Conservation (phyloP, 495 filamentous ascomycete genomes). For the Baudoinia panamericana region DNA sequence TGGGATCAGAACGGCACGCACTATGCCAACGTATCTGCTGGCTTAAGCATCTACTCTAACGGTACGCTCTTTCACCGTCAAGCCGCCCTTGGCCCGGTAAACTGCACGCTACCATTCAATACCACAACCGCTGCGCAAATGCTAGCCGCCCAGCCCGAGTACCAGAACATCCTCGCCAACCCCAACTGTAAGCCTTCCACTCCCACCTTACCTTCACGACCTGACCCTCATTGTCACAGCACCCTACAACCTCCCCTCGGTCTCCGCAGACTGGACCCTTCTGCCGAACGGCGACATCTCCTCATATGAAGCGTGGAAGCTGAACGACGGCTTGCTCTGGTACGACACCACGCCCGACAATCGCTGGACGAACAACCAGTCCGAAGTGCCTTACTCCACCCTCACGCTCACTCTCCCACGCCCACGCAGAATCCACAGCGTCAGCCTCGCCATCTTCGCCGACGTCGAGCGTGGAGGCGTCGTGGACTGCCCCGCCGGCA, state of each 20-base stretch:
- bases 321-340: conserved; percentile 35
- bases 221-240: conserved; percentile 6
- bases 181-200: conserved; percentile 18
- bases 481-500: conserved; percentile 28
- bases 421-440: conserved; percentile 28
- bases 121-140: conserved; percentile 13
- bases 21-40: conserved; percentile 14
- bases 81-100: conserved; percentile 6
- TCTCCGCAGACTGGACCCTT: conserved; percentile 29
- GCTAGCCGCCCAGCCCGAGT: conserved; percentile 23
- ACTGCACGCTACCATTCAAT: conserved; percentile 17
- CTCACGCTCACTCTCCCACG: conserved; percentile 32
- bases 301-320: conserved; percentile 26
- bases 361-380: conserved; percentile 35
- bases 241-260: conserved; percentile 28
- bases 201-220: not conserved
- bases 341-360: conserved; percentile 35
- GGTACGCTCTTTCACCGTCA: conserved; percentile 24
- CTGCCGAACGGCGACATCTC: conserved; percentile 21
- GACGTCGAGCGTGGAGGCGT: conserved; percentile 30
- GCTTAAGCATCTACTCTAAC: conserved; percentile 32
- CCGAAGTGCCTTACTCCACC: conserved; percentile 27
- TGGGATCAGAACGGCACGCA: conserved; percentile 32
- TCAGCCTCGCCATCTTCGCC: conserved; percentile 31
- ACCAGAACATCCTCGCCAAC: conserved; percentile 34